Conservation (phyloP, 2,329 filamentous ascomycete species). For the Colletotrichum tofieldiae region DNA sequence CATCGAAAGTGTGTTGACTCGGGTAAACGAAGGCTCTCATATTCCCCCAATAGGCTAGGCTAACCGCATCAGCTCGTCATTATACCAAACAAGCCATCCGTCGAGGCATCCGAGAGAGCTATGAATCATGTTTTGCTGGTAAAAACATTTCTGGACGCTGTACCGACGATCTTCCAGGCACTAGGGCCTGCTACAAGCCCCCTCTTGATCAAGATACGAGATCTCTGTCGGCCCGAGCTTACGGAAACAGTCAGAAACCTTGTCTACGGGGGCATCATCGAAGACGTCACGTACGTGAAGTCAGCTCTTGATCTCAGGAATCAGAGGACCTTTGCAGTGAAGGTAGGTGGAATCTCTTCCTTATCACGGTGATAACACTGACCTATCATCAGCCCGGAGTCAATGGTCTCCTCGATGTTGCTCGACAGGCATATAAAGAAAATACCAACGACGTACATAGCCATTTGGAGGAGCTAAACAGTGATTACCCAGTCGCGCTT, state of each 20-base stretch:
- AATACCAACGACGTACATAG: constrained; percentile 83
- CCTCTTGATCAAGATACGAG: constrained; percentile 77
- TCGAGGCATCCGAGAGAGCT: constrained; percentile 82
- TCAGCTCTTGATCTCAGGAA: constrained; percentile 89
- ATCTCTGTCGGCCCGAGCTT: constrained; percentile 77
- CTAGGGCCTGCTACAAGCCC: constrained; percentile 75
- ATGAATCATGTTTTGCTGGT: constrained; percentile 91
- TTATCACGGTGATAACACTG: neutral
- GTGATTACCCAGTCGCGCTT: constrained; percentile 57
- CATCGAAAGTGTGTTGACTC: constrained; percentile 84
- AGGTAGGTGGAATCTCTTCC: constrained; percentile 60
- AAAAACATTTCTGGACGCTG: constrained; percentile 82
- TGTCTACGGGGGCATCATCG: constrained; percentile 82
- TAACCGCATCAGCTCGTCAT: constrained; percentile 76
- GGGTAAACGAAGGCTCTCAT: constrained; percentile 60
- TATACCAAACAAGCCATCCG: constrained; percentile 75
- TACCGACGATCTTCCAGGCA: constrained; percentile 78
- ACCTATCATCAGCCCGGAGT: constrained; percentile 74
- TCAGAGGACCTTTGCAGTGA: constrained; percentile 91
- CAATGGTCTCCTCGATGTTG: constrained; percentile 89
- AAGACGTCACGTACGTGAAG: constrained; percentile 84
- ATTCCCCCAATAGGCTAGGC: constrained; percentile 23
- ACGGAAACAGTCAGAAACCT: constrained; percentile 73
- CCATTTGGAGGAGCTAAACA: constrained; percentile 77
- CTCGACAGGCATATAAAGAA: constrained; percentile 91